phyloP scores from a whole-genome alignment of 441 rosid species.

The Eutrema salsugineum region DNA sequence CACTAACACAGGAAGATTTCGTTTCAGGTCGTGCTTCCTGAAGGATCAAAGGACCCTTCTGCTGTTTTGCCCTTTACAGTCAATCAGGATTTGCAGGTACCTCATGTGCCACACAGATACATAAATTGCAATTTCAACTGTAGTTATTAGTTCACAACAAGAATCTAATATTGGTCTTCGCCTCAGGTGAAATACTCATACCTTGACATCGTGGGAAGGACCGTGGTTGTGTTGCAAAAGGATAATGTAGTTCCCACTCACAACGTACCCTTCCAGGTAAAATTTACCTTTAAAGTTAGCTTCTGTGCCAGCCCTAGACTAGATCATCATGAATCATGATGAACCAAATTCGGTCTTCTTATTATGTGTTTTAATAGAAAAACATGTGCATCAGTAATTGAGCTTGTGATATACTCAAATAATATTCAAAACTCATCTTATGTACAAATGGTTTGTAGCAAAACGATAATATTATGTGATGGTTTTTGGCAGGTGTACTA shows the following conservation, averaged over 20 bases:
- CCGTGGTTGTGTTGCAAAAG: slow-evolving; percentile 93
- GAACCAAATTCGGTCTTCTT: background rate
- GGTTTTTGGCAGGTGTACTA: slow-evolving; percentile 73
- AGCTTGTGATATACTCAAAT: no score
- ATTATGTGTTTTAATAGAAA: background rate
- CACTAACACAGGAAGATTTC: slow-evolving; percentile 9
- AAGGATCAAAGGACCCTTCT: slow-evolving; percentile 90
- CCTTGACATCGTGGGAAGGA: slow-evolving; percentile 96
- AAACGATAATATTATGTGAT: background rate
- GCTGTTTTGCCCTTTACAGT: slow-evolving; percentile 78
- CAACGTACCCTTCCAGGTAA: slow-evolving; percentile 86
- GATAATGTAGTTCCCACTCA: slow-evolving; percentile 81
- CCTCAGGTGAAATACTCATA: slow-evolving; percentile 89
- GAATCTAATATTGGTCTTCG: background rate
- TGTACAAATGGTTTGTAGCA: background rate
- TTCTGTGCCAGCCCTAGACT: background rate
- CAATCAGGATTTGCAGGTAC: slow-evolving; percentile 78
- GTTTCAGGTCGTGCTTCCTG: slow-evolving; percentile 91
- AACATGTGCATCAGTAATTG: background rate
- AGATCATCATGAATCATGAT: background rate
- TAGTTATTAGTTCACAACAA: background rate
- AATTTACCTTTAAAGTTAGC: background rate
- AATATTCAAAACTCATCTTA: background rate
- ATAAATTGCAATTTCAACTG: background rate
- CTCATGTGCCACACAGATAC: background rate